Conservation (phyloP, 371 early-diverging fungal species). For the Saksenaea vasiformis region DNA sequence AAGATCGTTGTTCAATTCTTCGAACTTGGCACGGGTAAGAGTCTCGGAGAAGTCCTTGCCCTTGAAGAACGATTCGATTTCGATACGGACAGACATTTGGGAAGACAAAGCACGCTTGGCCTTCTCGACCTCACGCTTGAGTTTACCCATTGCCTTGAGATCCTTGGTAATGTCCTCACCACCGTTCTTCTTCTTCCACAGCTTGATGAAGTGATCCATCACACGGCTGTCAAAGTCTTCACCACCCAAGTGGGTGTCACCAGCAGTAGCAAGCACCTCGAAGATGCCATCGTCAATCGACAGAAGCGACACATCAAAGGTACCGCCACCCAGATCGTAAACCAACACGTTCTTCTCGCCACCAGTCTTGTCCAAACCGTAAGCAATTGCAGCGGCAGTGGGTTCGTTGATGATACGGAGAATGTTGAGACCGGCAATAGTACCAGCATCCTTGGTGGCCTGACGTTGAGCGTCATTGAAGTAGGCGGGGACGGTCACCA, state of each 20-base stretch:
- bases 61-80: constrained; percentile 92
- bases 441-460: constrained; percentile 98
- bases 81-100: constrained; percentile 77
- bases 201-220: constrained; percentile 76
- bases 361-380: constrained; percentile 92
- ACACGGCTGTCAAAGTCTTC: constrained; percentile 94
- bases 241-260: constrained; percentile 99
- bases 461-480: constrained; percentile 96
- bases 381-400: constrained; percentile 98
- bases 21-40: constrained; percentile 95
- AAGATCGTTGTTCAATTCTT: constrained; percentile 86
- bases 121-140: constrained; percentile 88
- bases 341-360: constrained; percentile 89
- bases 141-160: constrained; percentile 79
- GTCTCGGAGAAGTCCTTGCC: constrained; percentile 98
- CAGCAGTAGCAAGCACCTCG: constrained; percentile 95
- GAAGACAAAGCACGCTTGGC: constrained; percentile 91
- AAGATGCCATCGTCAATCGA: constrained; percentile 95
- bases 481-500: constrained; percentile 93
- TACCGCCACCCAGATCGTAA: constrained; percentile 98
- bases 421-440: constrained; percentile 94
- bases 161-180: constrained; percentile 73
- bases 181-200: constrained; percentile 76
- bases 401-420: constrained; percentile 99
- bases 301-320: constrained; percentile 96